phyloP scores from a whole-genome alignment of 148 eudicot genomes.

The Rhododendron henanense region DNA sequence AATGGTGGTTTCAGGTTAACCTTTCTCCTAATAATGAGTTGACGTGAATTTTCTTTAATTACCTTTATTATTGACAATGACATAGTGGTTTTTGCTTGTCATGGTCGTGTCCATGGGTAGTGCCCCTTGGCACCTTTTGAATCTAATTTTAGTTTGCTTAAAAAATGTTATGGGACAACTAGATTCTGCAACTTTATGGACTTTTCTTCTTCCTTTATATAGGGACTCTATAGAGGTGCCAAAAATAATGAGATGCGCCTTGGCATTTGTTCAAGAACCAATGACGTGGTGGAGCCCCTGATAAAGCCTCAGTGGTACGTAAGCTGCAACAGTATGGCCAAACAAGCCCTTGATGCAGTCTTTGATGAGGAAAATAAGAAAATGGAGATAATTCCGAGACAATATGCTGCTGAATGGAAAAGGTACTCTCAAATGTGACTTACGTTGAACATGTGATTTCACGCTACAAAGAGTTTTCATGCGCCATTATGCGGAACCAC shows the following conservation, averaged over 20 bases:
- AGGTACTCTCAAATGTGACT: conserved; percentile 42
- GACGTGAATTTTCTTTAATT: neutral
- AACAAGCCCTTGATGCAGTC: conserved; percentile 88
- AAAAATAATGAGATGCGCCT: conserved; percentile 90
- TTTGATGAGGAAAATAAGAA: conserved; percentile 42
- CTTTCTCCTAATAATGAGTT: neutral
- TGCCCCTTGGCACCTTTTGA: neutral
- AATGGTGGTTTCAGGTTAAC: neutral
- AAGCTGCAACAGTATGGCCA: conserved; percentile 68
- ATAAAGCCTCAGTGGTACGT: conserved; percentile 99
- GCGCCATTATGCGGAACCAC: neutral
- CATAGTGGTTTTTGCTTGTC: neutral
- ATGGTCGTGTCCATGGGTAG: neutral
- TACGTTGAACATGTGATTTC: neutral
- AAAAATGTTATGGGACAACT: neutral
- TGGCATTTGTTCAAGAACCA: conserved; percentile 81
- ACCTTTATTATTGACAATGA: neutral
- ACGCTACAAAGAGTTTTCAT: neutral
- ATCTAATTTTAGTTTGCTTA: neutral
- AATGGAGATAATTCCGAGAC: conserved; percentile 80
- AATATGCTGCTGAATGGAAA: conserved; percentile 93
- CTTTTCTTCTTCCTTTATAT: neutral
- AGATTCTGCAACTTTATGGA: neutral
- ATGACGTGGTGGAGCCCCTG: conserved; percentile 88
- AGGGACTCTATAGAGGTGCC: conserved; percentile 89